These are phyloP conservation scores for Aspergillus fijiensis DNA, from an alignment of 2,329 filamentous ascomycete species.

Conservation along the genomic window DNA sequence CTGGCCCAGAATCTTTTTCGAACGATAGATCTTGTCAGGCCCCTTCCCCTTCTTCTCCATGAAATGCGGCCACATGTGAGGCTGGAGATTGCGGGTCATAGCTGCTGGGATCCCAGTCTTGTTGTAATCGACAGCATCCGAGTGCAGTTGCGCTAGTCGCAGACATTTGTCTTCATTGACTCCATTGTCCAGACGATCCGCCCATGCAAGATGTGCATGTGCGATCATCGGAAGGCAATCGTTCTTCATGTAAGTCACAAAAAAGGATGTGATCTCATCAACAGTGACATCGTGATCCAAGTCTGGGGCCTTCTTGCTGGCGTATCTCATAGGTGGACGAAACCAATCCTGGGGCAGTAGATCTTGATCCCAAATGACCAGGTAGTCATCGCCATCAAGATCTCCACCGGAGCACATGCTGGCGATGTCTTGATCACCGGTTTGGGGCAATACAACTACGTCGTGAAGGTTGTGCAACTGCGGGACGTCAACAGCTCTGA, in stretches of 20 bases:
- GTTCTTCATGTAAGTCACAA: conserved; percentile 90
- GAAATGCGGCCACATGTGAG: conserved; percentile 75
- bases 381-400: conserved; percentile 92
- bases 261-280: conserved; percentile 77
- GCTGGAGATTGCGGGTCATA: conserved; percentile 62
- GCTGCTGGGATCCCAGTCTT: conserved; percentile 80
- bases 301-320: conserved; percentile 55
- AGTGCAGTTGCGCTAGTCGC: conserved; percentile 76
- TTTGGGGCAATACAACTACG: conserved; percentile 82
- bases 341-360: conserved; percentile 72
- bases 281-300: conserved; percentile 65
- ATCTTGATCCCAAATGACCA: conserved; percentile 83
- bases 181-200: conserved; percentile 63
- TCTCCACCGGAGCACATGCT: conserved; percentile 97
- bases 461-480: conserved; percentile 75
- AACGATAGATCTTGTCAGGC: conserved; percentile 59
- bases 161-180: conserved; percentile 71
- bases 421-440: conserved; percentile 77
- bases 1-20: conserved; percentile 70
- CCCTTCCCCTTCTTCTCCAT: conserved; percentile 67
- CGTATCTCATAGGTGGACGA: conserved; percentile 74
- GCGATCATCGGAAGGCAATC: conserved; percentile 80
- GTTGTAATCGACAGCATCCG: conserved; percentile 87
- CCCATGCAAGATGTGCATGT: conserved; percentile 73
- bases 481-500: conserved; percentile 74